Evolutionary conservation across 257 asterid species (phyloP).

Genomic region (Scutellaria barbata): DNA sequence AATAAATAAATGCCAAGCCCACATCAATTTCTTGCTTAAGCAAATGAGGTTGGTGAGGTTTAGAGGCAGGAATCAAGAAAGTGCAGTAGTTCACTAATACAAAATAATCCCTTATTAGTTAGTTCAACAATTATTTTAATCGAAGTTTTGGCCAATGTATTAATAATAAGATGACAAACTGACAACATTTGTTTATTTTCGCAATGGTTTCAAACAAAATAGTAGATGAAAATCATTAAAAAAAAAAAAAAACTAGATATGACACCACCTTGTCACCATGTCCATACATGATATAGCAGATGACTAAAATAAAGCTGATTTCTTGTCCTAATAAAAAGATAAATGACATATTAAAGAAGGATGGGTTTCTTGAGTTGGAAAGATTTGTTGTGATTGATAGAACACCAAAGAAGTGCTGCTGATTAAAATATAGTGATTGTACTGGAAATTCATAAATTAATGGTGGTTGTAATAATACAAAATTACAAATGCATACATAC

Average conservation of each 20-base stretch:
- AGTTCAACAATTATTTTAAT: conserved; percentile 21
- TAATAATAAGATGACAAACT: background rate
- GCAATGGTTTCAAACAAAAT: background rate
- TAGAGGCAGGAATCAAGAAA: conserved; percentile 14
- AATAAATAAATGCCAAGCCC: no score
- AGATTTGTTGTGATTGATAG: conserved; percentile 41
- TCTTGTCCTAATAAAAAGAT: conserved; percentile 23
- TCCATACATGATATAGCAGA: conserved; percentile 20
- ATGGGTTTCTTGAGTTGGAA: conserved; percentile 42
- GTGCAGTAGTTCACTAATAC: background rate
- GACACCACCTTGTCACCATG: conserved; percentile 38
- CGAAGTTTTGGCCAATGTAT: background rate
- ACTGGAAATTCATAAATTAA: conserved; percentile 40
- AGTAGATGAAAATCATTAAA: conserved; percentile 3
- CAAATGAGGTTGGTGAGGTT: conserved; percentile 28
- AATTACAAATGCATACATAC: conserved; percentile 23
- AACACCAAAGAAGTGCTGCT: conserved; percentile 24
- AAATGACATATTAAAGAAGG: background rate
- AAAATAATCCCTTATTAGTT: conserved; percentile 21
- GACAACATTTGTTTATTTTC: conserved; percentile 14
- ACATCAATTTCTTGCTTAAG: background rate
- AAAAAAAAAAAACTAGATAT: conserved; percentile 20
- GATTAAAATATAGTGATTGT: conserved; percentile 41
- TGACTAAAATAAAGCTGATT: conserved; percentile 21
- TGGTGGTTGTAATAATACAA: conserved; percentile 35